Percentiles rank a stretch among this genome's conserved stretches.
Evolutionary conservation across 768 basidiomycete genomes (phyloP).

Genomic region (Sporobolomyces phaffii): DNA sequence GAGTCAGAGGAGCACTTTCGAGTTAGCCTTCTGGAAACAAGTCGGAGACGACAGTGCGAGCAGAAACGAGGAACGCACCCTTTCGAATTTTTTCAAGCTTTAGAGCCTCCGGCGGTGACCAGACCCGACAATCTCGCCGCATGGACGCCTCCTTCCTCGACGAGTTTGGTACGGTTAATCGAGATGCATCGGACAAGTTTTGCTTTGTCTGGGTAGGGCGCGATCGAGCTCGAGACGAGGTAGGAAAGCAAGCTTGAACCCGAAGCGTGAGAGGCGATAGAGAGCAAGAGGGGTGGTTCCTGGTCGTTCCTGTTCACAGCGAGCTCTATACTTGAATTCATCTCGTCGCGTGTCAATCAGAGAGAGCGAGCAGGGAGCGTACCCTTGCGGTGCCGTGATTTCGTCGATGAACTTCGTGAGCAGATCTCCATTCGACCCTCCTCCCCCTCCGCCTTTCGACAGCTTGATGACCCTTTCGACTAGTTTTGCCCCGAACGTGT

Average conservation of each 20-base stretch:
- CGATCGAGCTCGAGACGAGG: background rate
- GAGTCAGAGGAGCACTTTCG: no score
- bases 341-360: background rate
- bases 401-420: constrained; percentile 1
- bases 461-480: constrained; percentile 18
- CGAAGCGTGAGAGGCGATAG: constrained; percentile 7
- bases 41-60: no score
- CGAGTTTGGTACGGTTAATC: background rate
- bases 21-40: no score
- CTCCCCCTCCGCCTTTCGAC: background rate
- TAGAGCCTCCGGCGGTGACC: background rate
- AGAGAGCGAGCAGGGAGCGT: background rate
- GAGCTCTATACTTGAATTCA: background rate
- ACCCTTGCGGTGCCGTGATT: background rate
- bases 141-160: background rate
- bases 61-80: no score
- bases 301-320: no score
- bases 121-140: background rate
- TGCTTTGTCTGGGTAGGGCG: background rate
- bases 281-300: background rate
- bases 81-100: background rate
- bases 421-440: no score
- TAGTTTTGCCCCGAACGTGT: constrained; percentile 25
- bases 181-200: constrained; percentile 10
- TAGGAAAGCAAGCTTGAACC: constrained; percentile 14